phyloP scores from a whole-genome alignment of 2,329 filamentous ascomycete genomes.

The Aspergillus awamori region DNA sequence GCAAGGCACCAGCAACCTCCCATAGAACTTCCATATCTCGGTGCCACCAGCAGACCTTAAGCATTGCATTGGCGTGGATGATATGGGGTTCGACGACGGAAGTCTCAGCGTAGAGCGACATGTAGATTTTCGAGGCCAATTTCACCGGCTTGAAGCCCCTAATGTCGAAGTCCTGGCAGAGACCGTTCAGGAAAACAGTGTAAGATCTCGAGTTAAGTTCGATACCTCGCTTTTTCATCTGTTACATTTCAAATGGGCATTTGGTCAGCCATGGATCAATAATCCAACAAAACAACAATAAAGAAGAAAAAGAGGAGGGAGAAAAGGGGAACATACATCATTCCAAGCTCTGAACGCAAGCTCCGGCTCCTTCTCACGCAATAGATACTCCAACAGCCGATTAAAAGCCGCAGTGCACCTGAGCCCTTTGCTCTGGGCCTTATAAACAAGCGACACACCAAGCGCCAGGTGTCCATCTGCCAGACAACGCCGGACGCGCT shows the following conservation, averaged over 20 bases:
- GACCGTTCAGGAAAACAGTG: conserved; percentile 77
- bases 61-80: conserved; percentile 85
- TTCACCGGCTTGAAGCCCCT: conserved; percentile 59
- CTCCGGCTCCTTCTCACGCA: conserved; percentile 63
- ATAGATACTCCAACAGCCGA: conserved; percentile 71
- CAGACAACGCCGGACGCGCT: conserved; percentile 66
- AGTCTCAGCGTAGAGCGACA: conserved; percentile 68
- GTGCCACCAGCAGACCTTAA: conserved; percentile 76
- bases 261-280: background rate
- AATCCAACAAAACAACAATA: background rate
- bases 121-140: conserved; percentile 75
- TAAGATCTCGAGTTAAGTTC: conserved; percentile 81
- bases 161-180: conserved; percentile 62
- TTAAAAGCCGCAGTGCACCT: conserved; percentile 84
- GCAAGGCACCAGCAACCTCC: conserved; percentile 71
- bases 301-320: background rate
- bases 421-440: conserved; percentile 64
- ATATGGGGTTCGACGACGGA: conserved; percentile 70
- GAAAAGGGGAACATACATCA: conserved; percentile 58
- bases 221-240: conserved; percentile 95
- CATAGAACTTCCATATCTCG: conserved; percentile 80
- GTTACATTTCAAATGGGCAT: conserved; percentile 16
- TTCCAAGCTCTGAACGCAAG: conserved; percentile 82
- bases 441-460: conserved; percentile 68
- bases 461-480: conserved; percentile 63